phyloP scores from a whole-genome alignment of 495 filamentous ascomycete genomes.

The Amniculicola lignicola region DNA sequence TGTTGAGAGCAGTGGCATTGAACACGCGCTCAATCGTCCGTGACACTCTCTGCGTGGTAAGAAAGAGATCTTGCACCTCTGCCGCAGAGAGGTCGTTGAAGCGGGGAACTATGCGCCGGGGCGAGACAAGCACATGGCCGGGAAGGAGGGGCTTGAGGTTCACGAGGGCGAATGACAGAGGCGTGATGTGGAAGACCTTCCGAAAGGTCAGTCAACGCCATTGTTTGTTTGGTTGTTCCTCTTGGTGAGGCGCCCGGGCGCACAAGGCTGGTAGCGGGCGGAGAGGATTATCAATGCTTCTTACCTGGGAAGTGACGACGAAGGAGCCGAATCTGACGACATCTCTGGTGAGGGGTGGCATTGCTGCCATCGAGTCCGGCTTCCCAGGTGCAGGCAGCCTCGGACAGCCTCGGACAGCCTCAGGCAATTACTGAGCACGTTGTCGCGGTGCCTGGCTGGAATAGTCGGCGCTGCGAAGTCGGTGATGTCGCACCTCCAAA shows the following conservation, averaged over 20 bases:
- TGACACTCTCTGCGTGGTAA: slow-evolving; percentile 75
- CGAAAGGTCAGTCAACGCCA: not conserved
- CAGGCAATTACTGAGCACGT: no score
- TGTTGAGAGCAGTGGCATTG: slow-evolving; percentile 62
- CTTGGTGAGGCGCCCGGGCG: no score
- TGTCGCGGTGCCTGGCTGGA: no score
- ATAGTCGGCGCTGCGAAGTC: no score
- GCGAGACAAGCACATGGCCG: slow-evolving; percentile 84
- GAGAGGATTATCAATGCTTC: no score
- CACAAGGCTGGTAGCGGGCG: no score
- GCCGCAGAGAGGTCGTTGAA: slow-evolving; percentile 67
- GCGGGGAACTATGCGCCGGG: slow-evolving; percentile 61
- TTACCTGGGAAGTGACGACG: slow-evolving; percentile 35
- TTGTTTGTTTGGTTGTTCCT: no score
- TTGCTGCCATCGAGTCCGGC: not conserved
- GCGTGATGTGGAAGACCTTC: slow-evolving; percentile 68
- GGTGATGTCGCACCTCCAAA: no score
- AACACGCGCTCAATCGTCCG: slow-evolving; percentile 74
- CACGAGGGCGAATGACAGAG: slow-evolving; percentile 77
- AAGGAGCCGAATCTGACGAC: slow-evolving; percentile 35
- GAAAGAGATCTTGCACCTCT: slow-evolving; percentile 82
- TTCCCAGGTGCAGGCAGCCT: not conserved
- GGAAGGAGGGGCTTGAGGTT: slow-evolving; percentile 94
- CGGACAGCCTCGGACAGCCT: no score
- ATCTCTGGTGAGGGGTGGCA: slow-evolving; percentile 33